Evolutionary conservation across 805 yeast species (phyloP).

Genomic region (Kodamaea fukazawae): DNA sequence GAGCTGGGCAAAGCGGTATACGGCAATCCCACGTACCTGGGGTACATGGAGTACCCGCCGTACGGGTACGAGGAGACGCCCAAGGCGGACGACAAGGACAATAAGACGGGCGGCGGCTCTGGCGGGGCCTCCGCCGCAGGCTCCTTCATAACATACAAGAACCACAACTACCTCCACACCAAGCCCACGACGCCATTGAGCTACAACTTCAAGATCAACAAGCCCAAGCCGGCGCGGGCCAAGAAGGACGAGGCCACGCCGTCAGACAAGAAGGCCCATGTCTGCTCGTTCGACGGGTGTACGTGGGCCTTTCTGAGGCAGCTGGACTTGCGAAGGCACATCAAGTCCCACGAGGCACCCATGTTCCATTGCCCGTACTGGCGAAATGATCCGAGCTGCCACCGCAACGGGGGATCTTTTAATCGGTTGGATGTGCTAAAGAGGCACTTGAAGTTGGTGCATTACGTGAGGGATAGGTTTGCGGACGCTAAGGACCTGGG

Average conservation of each 20-base stretch:
- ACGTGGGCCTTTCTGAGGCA: conserved; percentile 69
- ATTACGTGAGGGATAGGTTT: conserved; percentile 52
- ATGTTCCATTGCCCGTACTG: conserved; percentile 72
- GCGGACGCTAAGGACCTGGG: conserved; percentile 19
- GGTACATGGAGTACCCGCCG: conserved; percentile 6
- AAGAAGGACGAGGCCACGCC: conserved; percentile 3
- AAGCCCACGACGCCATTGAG: conserved; percentile 1
- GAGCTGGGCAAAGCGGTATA: conserved; percentile 5
- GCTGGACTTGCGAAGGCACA: conserved; percentile 66
- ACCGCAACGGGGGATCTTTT: conserved; percentile 73
- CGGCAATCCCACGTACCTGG: background rate
- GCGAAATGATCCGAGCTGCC: conserved; percentile 67
- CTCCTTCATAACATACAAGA: conserved; percentile 7
- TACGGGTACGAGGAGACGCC: conserved; percentile 1
- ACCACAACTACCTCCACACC: conserved; percentile 4
- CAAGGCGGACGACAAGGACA: no score
- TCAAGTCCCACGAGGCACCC: conserved; percentile 64
- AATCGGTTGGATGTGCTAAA: conserved; percentile 72
- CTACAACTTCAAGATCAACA: conserved; percentile 12
- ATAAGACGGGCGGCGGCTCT: no score
- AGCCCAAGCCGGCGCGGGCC: conserved; percentile 12
- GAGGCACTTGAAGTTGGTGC: conserved; percentile 68
- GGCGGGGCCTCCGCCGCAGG: background rate
- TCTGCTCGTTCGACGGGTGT: conserved; percentile 46
- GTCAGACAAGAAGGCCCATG: conserved; percentile 29